Evolutionary conservation across 306 rosid genomes (phyloP).

Genomic region (Canavalia gladiata): DNA sequence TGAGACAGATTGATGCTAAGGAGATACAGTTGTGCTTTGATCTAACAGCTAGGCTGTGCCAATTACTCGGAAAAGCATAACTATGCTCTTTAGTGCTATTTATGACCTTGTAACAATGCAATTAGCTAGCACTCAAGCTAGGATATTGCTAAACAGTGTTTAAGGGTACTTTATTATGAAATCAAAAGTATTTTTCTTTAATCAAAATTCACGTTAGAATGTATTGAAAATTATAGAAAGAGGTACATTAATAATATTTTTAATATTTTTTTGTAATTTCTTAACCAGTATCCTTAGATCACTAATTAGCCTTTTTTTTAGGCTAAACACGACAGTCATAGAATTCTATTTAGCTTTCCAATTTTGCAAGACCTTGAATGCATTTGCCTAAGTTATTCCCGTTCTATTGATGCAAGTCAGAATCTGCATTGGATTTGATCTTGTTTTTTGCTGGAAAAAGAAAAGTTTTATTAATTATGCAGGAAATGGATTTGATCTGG

Average conservation of each 20-base stretch:
- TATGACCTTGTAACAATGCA: background rate
- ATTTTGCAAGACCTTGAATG: background rate
- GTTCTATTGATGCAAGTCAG: background rate
- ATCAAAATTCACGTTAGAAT: too few species aligned
- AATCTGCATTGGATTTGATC: background rate
- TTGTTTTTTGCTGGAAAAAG: too few species aligned
- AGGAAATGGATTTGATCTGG: background rate
- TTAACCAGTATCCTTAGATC: too few species aligned
- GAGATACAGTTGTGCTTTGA: background rate
- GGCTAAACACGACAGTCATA: background rate
- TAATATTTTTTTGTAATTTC: too few species aligned
- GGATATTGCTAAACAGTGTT: too few species aligned
- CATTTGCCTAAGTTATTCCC: background rate
- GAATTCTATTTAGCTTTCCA: background rate
- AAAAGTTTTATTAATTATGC: too few species aligned
- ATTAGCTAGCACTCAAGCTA: background rate
- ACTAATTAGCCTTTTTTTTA: background rate
- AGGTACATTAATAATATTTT: too few species aligned
- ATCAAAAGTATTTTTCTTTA: too few species aligned
- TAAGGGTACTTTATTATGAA: too few species aligned
- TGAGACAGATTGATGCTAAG: background rate
- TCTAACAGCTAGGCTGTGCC: background rate
- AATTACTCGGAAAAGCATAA: background rate
- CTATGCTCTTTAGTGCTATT: background rate
- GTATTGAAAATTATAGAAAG: too few species aligned